phyloP scores from a whole-genome alignment of 1,284 basidiomycete genomes.

The Ustilago esculenta region DNA sequence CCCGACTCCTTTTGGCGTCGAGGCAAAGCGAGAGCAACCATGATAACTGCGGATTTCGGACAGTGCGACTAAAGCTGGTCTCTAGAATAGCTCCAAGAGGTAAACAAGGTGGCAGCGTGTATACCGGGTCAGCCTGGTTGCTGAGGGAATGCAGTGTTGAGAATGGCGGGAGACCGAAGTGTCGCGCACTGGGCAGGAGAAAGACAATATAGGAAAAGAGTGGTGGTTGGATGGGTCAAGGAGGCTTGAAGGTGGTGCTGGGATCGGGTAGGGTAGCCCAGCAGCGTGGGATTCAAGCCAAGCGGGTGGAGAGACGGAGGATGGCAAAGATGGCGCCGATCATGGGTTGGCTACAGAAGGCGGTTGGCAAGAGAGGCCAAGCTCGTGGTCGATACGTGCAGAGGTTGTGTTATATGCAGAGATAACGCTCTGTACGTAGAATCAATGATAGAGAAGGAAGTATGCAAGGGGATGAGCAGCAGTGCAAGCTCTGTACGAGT shows the following conservation, averaged over 20 bases:
- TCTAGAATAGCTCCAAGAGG: not conserved
- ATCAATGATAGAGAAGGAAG: too few relatives aligned
- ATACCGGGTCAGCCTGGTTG: conserved; percentile 5
- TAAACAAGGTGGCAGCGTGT: conserved; percentile 19
- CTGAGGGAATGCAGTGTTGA: not conserved
- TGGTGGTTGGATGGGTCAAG: conserved; percentile 24
- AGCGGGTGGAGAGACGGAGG: conserved; percentile 43
- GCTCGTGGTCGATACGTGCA: conserved; percentile 18
- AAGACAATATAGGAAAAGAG: not conserved
- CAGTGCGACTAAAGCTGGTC: not conserved
- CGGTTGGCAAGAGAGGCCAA: conserved; percentile 46
- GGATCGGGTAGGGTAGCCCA: conserved; percentile 29
- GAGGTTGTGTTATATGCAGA: not conserved
- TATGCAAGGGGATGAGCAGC: too few relatives aligned
- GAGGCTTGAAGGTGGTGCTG: conserved; percentile 48
- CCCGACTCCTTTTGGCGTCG: conserved; percentile 34
- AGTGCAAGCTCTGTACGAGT: not conserved
- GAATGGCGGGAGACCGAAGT: not conserved
- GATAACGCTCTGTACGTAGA: not conserved
- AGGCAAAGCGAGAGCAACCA: conserved; percentile 43
- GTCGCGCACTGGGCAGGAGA: not conserved
- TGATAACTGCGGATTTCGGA: too few relatives aligned
- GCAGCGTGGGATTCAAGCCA: conserved; percentile 50
- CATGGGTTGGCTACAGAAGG: conserved; percentile 52
- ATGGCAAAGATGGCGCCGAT: conserved; percentile 36